Evolutionary conservation across 2,329 filamentous ascomycete genomes (phyloP).

Genomic region (Pyrenophora graminea): DNA sequence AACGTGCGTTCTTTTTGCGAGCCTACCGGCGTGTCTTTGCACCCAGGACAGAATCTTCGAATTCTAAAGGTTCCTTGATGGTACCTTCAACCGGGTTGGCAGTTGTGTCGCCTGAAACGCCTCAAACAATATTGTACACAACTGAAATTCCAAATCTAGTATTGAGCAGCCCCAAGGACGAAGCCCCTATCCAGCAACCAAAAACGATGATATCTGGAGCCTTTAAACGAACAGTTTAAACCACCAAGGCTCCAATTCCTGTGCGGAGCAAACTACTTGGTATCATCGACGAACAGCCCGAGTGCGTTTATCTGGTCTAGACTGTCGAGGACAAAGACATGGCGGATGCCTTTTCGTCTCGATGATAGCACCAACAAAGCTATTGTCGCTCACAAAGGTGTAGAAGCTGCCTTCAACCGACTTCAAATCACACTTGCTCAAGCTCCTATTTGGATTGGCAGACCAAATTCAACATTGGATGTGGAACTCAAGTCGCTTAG

Average conservation of each 20-base stretch:
- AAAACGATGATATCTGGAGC: too few relatives aligned
- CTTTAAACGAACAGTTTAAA: neutral
- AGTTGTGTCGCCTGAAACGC: too few relatives aligned
- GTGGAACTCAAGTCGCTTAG: conserved; percentile 9
- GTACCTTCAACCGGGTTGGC: too few relatives aligned
- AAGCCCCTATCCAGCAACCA: too few relatives aligned
- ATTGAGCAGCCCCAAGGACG: too few relatives aligned
- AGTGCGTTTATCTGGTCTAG: conserved; percentile 13
- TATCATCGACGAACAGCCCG: conserved; percentile 15
- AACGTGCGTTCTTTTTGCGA: neutral
- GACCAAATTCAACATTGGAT: conserved; percentile 1
- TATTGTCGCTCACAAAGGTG: conserved; percentile 5
- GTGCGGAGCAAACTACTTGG: neutral
- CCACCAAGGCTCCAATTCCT: neutral
- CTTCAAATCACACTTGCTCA: conserved; percentile 11
- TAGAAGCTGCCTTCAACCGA: conserved; percentile 15
- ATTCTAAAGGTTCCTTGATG: neutral
- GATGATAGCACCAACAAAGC: conserved; percentile 11
- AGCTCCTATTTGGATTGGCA: conserved; percentile 1
- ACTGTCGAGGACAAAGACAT: conserved; percentile 8
- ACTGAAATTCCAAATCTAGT: too few relatives aligned
- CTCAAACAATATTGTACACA: too few relatives aligned
- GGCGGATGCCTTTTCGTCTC: conserved; percentile 15
- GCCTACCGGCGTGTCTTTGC: neutral
- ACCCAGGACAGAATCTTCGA: conserved; percentile 1